Evolutionary conservation across 768 basidiomycete genomes (phyloP).

Genomic region (Lactifluus hygrophoroides): DNA sequence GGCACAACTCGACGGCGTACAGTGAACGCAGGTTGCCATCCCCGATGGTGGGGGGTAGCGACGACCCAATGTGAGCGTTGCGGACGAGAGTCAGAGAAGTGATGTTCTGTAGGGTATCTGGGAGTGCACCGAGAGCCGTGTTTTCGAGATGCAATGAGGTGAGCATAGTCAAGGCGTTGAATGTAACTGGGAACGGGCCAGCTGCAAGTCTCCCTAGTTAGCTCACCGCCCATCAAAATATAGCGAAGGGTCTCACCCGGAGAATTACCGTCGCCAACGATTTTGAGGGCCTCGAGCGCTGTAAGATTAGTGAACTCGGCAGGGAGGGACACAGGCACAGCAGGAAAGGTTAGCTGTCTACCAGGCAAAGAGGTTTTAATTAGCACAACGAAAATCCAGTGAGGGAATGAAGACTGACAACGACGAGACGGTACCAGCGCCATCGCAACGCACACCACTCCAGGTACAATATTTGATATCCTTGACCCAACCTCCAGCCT

Average conservation of each 20-base stretch:
- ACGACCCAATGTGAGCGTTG: slow-evolving; percentile 33
- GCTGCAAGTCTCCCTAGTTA: slow-evolving; percentile 24
- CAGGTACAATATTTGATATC: slow-evolving; percentile 39
- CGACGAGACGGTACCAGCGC: slow-evolving; percentile 32
- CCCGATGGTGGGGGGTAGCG: slow-evolving; percentile 31
- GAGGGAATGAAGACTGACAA: slow-evolving; percentile 29
- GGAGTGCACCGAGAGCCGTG: slow-evolving; percentile 32
- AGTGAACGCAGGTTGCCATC: slow-evolving; percentile 31
- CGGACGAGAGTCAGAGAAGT: slow-evolving; percentile 32
- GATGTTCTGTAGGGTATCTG: slow-evolving; percentile 29
- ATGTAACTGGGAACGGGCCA: slow-evolving; percentile 34
- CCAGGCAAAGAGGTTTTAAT: background rate
- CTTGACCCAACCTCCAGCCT: slow-evolving; percentile 38
- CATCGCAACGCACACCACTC: slow-evolving; percentile 38
- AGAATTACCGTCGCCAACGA: slow-evolving; percentile 34
- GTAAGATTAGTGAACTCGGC: slow-evolving; percentile 34
- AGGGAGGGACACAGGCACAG: slow-evolving; percentile 38
- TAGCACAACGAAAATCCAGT: background rate
- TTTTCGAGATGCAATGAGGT: slow-evolving; percentile 34
- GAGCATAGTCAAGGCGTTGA: slow-evolving; percentile 32
- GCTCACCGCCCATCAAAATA: background rate
- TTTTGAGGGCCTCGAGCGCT: slow-evolving; percentile 30
- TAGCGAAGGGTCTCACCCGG: slow-evolving; percentile 30
- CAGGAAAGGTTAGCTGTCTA: slow-evolving; percentile 38
- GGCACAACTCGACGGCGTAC: slow-evolving; percentile 25